Evolutionary conservation across 208 protist species (phyloP), one percentile per base, ranked within the genome.

Genomic region (Leishmania tarentolae): DNA sequence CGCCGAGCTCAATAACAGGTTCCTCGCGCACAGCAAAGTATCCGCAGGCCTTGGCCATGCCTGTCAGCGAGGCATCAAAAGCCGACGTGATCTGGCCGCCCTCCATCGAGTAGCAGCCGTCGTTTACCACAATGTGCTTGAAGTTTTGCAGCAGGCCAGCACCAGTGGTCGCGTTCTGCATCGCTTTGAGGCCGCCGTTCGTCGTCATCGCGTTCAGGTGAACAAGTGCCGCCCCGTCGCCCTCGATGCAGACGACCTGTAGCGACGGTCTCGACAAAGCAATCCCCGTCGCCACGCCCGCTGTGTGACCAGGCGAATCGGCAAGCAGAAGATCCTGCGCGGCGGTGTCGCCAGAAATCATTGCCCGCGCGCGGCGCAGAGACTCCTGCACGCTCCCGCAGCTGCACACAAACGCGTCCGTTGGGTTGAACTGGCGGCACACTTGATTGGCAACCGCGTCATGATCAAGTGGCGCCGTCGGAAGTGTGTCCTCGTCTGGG

Each of bases 81-180:
- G 76, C 90, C 2, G 86, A 87, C 6, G 92, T 96, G 15, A 88
- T 85, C 86, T 97, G 93, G 3, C 91, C 92, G 42, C 92, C 91
- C 15, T 90, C 93, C 68, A 87, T 88, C 75, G 95, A 90, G 83
- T 98, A 93, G 3, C 86, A 91, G 68, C 93, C 96, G 81, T 96
- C 95, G 85, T 96, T 98, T 1, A 98, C 76, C 9, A 98, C 85
- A 35, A 98, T 81, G 83, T 98, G 94, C 78, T 93, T 94, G 56
- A 93, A 82, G 77, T 98, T 98, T 17, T 79, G 72, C 74, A 95
- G 83, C 73, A 86, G 83, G 19, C 82, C 85, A 2, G 59, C 63
- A 21, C 83, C 80, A 3, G 73, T 83, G 37, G 46, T 65, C 50
- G 79, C 63, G 56, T 80, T 56, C 53, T 86, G 79, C 21, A 81